Evolutionary conservation across 495 filamentous ascomycete species (phyloP).

Genomic region (Podospora pseudopauciseta): DNA sequence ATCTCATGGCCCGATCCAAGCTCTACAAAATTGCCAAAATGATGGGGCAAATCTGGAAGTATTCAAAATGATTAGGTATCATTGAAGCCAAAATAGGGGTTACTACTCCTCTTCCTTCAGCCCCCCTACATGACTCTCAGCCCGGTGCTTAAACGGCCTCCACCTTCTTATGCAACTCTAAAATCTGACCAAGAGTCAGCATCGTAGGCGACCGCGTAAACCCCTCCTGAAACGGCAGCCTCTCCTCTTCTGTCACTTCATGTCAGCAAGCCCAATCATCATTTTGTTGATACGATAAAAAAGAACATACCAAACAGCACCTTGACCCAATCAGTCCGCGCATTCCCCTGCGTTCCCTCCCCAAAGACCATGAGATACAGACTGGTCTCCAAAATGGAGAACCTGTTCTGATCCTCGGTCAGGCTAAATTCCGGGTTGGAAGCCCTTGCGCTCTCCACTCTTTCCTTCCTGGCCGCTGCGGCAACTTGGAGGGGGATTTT

Average conservation of each 20-base stretch:
- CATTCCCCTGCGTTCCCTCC: constrained; percentile 21
- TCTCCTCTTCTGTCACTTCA: constrained; percentile 23
- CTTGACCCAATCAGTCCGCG: constrained; percentile 26
- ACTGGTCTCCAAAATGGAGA: constrained; percentile 29
- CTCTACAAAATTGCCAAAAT: no score
- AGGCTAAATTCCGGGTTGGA: constrained; percentile 30
- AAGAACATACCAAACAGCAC: constrained; percentile 28
- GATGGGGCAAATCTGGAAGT: no score
- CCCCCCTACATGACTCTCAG: no score
- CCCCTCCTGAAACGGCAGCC: constrained; percentile 31
- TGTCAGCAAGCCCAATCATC: not conserved
- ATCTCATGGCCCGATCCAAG: no score
- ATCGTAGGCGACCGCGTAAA: constrained; percentile 24
- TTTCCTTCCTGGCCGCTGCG: constrained; percentile 23
- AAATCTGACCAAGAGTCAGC: constrained; percentile 21
- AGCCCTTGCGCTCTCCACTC: constrained; percentile 18
- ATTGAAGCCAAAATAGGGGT: no score
- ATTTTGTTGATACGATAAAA: not conserved
- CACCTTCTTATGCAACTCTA: constrained; percentile 27
- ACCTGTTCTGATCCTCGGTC: constrained; percentile 12
- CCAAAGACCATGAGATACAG: constrained; percentile 33
- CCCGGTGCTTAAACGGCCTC: constrained; percentile 4
- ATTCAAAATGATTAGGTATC: no score
- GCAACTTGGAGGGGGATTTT: constrained; percentile 28
- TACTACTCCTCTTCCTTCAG: no score